Percentiles rank a stretch among this genome's conserved stretches.
Conservation (phyloP, 805 yeast genomes). For the Metschnikowia baotianmanensis region DNA sequence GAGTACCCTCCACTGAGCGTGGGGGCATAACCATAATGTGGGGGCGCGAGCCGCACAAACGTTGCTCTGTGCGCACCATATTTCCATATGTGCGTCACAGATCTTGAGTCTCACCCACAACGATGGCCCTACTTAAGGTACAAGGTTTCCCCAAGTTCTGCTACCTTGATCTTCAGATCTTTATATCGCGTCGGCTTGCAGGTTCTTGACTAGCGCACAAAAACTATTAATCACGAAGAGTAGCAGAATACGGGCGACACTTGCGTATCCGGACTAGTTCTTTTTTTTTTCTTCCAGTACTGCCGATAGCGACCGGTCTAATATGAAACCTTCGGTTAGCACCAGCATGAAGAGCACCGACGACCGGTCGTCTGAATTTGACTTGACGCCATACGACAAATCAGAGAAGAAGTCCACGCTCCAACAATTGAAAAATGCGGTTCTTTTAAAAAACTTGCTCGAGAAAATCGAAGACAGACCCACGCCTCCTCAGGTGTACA, state of each 20-base stretch:
- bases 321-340: not conserved
- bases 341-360: constrained; percentile 4
- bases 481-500: constrained; percentile 38
- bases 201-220: not conserved
- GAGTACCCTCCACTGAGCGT: constrained; percentile 1
- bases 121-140: not conserved
- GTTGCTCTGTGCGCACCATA: too few relatives aligned
- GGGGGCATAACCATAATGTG: constrained; percentile 1
- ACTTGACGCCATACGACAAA: constrained; percentile 2
- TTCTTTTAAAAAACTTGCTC: constrained; percentile 21
- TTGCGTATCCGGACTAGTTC: not conserved
- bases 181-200: not conserved
- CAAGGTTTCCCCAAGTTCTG: not conserved
- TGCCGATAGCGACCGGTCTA: not conserved
- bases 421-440: constrained; percentile 13
- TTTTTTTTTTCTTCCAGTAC: not conserved
- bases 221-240: not conserved
- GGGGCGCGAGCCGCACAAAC: not conserved
- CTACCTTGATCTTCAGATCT: not conserved
- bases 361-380: constrained; percentile 3
- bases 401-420: constrained; percentile 7
- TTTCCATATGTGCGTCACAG: not conserved
- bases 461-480: constrained; percentile 38
- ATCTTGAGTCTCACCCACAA: not conserved
- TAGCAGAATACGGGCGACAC: not conserved